Percentiles rank a stretch among this genome's conserved stretches.
Evolutionary conservation across 2,329 filamentous ascomycete species (phyloP).

Genomic region (Trichoderma aggressivum): DNA sequence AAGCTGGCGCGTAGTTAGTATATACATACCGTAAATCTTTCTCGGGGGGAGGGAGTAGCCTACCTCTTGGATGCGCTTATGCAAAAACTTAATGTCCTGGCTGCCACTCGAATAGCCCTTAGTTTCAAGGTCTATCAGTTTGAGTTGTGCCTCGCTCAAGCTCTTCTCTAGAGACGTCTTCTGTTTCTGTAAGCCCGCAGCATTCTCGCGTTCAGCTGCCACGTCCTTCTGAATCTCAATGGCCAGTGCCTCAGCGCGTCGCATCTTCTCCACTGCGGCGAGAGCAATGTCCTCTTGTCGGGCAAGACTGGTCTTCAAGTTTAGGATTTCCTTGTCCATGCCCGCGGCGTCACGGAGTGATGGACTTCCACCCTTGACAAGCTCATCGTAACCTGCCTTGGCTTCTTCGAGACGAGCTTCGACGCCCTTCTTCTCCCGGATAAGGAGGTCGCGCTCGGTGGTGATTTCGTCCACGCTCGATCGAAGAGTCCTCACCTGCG

Average conservation of each 20-base stretch:
- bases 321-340: conserved; percentile 83
- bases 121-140: conserved; percentile 89
- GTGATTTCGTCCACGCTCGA: conserved; percentile 81
- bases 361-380: conserved; percentile 79
- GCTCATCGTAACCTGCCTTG: conserved; percentile 81
- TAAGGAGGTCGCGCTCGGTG: conserved; percentile 77
- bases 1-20: conserved; percentile 54
- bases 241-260: conserved; percentile 80
- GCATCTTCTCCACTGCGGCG: conserved; percentile 95
- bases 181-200: conserved; percentile 78
- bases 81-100: conserved; percentile 91
- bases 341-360: conserved; percentile 85
- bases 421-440: conserved; percentile 85
- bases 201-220: conserved; percentile 76
- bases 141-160: conserved; percentile 84
- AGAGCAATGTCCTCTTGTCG: conserved; percentile 91
- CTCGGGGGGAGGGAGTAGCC: background rate
- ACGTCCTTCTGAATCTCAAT: conserved; percentile 94
- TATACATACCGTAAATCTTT: conserved; percentile 26
- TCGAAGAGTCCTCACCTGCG: conserved; percentile 81
- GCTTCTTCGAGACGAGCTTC: conserved; percentile 84
- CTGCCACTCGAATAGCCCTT: conserved; percentile 94
- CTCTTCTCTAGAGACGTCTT: conserved; percentile 87
- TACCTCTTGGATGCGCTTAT: conserved; percentile 94
- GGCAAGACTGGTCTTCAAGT: conserved; percentile 82